Evolutionary conservation across 768 basidiomycete genomes (phyloP).

Genomic region (Russula sp.): DNA sequence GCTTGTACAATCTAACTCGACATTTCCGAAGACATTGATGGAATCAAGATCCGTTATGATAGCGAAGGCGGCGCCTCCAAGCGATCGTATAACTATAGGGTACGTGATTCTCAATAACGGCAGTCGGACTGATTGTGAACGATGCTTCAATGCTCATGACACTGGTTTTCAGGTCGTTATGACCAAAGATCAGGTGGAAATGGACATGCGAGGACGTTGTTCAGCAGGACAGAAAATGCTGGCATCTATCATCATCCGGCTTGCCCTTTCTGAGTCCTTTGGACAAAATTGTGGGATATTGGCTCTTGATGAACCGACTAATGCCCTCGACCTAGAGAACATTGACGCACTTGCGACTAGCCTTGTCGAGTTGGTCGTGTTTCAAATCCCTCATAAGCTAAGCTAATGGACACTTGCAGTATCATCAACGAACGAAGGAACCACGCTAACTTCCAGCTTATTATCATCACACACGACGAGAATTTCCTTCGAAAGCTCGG

Average conservation of each 20-base stretch:
- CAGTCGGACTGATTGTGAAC: not conserved
- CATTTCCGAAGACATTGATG: conserved; percentile 79
- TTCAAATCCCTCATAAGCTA: conserved; percentile 9
- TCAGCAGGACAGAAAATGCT: conserved; percentile 99
- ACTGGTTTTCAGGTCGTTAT: conserved; percentile 76
- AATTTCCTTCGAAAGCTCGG: conserved; percentile 89
- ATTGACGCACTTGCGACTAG: conserved; percentile 91
- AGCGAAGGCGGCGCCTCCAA: conserved; percentile 87
- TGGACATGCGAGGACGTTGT: conserved; percentile 99
- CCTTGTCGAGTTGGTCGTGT: conserved; percentile 74
- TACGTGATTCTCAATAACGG: conserved; percentile 39
- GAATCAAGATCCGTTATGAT: conserved; percentile 92
- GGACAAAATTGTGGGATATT: conserved; percentile 97
- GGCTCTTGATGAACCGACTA: conserved; percentile 96
- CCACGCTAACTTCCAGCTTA: conserved; percentile 91
- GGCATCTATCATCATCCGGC: conserved; percentile 95
- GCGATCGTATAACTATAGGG: conserved; percentile 95
- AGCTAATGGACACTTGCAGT: conserved; percentile 41
- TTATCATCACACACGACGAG: conserved; percentile 97
- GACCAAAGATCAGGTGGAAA: conserved; percentile 98
- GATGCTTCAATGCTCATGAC: conserved; percentile 17
- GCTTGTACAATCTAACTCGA: not conserved
- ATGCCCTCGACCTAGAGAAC: conserved; percentile 93
- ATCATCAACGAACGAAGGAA: conserved; percentile 91
- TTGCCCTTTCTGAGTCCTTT: conserved; percentile 96